phyloP scores from a whole-genome alignment of 169 alveolate genomes.

The Plasmodium yoelii region DNA sequence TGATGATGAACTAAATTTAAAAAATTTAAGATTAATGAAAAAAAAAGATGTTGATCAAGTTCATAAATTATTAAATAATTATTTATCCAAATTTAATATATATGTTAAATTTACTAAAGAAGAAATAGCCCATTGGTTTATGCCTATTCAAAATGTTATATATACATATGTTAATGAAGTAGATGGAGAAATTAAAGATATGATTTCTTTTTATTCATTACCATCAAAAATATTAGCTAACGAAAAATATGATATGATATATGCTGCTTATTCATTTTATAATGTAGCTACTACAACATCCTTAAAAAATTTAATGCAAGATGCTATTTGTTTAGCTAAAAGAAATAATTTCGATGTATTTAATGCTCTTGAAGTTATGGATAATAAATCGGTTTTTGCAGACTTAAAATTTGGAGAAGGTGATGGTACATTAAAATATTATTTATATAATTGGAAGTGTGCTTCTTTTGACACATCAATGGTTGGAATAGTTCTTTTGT shows the following conservation, averaged over 20 bases:
- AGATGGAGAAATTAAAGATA: conserved; percentile 91
- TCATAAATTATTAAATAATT: conserved; percentile 82
- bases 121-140: conserved; percentile 93
- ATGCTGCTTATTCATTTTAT: conserved; percentile 94
- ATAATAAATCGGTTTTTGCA: conserved; percentile 91
- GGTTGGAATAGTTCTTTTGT: conserved; percentile 54
- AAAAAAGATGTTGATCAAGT: conserved; percentile 91
- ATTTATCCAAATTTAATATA: conserved; percentile 85
- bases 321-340: conserved; percentile 94
- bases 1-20: conserved; percentile 80
- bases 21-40: conserved; percentile 91
- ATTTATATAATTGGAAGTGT: conserved; percentile 95
- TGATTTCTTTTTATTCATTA: conserved; percentile 93
- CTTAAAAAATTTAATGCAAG: conserved; percentile 90
- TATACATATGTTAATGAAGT: conserved; percentile 93
- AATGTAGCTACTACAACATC: conserved; percentile 88
- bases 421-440: conserved; percentile 97
- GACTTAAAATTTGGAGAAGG: conserved; percentile 96
- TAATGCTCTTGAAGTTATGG: conserved; percentile 97
- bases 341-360: conserved; percentile 94
- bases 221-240: conserved; percentile 94
- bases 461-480: conserved; percentile 78
- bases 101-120: conserved; percentile 89
- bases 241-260: conserved; percentile 85
- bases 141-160: conserved; percentile 92